Evolutionary conservation across 1,284 basidiomycete species (phyloP), one percentile per base, ranked within the genome.

Genomic region (Malassezia obtusa): DNA sequence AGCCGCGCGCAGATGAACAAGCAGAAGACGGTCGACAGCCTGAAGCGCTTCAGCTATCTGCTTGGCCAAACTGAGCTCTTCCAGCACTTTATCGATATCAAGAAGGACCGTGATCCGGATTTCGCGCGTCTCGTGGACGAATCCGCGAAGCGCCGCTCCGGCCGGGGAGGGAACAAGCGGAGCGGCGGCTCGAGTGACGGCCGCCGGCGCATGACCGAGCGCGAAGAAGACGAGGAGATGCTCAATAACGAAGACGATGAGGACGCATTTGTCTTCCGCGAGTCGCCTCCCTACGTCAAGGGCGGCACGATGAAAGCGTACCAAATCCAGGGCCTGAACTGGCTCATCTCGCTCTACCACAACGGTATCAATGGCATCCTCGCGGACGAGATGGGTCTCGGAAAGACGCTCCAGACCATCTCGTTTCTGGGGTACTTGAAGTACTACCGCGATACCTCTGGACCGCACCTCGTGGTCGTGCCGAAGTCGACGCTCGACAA

Each of bases 401-500:
- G 94, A 32, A 98, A 98, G 80, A 98, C 92, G 0, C 79, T 96
- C 0, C 92, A 99, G 78, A 98, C 91, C 0, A 94, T 98, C 65
- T 86, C 92, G 0, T 99, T 98, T 81, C 82, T 99, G 25, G 83
- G 89, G 0, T 98, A 94, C 75, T 84, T 98, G 59, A 87, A 86
- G 68, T 85, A 90, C 74, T 84, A 89, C 76, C 81, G 81, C 31
- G 79, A 82, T 60, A 85, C 82, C 49, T 64, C 76, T 15, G 90
- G 92, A 1, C 89, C 88, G 14, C 91, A 96, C 75, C 81, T 98
- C 22, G 83, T 99, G 63, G 87, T 96, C 52, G 94, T 98, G 2
- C 94, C 94, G 26, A 98, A 98, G 75, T 92, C 89, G 1, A 98
- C 94, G 0, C 79, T 98, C 15, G 88, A 96, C 77, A 98, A 96